phyloP scores from a whole-genome alignment of 345 rosid species.

The Alliaria petiolata region DNA sequence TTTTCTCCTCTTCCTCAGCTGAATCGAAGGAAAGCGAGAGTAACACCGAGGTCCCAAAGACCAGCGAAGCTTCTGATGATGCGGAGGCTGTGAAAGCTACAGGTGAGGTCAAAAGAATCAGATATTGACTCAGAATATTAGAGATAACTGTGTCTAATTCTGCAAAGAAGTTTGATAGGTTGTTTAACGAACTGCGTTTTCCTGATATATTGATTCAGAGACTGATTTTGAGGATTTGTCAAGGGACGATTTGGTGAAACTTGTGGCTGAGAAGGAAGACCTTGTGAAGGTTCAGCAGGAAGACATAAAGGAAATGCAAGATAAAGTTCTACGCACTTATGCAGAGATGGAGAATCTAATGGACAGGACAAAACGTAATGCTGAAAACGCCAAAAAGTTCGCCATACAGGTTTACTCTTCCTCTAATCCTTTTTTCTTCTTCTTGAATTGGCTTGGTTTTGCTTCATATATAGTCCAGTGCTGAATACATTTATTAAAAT shows the following conservation, averaged over 20 bases:
- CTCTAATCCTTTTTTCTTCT: not conserved
- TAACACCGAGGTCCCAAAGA: conserved; percentile 26
- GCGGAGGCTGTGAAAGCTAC: conserved; percentile 22
- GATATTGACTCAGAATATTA: conserved; percentile 37
- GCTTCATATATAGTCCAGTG: not conserved
- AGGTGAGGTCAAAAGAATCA: conserved; percentile 34
- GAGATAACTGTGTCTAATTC: conserved; percentile 26
- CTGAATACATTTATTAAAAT: not conserved
- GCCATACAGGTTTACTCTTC: conserved; percentile 65
- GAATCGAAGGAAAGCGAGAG: conserved; percentile 43
- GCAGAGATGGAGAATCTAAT: conserved; percentile 92
- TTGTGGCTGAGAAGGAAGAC: conserved; percentile 70
- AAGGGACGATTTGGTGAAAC: conserved; percentile 67
- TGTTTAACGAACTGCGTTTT: conserved; percentile 46
- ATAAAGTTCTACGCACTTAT: conserved; percentile 63
- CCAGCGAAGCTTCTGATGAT: conserved; percentile 30
- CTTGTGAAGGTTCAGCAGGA: conserved; percentile 60
- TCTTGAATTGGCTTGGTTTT: not conserved
- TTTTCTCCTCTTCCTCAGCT: conserved; percentile 63
- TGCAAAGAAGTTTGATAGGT: conserved; percentile 35
- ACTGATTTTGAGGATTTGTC: conserved; percentile 57
- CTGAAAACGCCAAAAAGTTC: conserved; percentile 83
- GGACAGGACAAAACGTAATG: conserved; percentile 83
- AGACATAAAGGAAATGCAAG: conserved; percentile 66
- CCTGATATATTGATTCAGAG: conserved; percentile 59